phyloP scores from a whole-genome alignment of 202 grass and related monocot species.

The Miscanthus sacchariflorus region DNA sequence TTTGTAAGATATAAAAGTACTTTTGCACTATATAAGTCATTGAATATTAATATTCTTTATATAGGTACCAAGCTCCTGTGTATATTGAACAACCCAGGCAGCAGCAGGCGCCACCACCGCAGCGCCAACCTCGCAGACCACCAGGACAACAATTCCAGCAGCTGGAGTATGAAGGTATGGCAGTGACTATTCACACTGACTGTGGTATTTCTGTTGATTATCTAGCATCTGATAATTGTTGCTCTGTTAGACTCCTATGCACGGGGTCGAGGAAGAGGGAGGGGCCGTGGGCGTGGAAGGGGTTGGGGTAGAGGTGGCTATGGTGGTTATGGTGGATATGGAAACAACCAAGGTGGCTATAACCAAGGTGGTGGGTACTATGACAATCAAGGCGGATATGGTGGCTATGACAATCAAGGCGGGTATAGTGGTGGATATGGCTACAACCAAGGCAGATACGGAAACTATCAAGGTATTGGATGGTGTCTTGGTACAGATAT shows the following conservation, averaged over 20 bases:
- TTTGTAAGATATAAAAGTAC: neutral
- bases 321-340: conserved; percentile 55
- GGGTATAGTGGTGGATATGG: conserved; percentile 66
- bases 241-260: conserved; percentile 74
- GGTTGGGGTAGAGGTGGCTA: conserved; percentile 75
- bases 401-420: conserved; percentile 69
- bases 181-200: conserved; percentile 17
- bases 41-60: conserved; percentile 30
- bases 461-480: conserved; percentile 73
- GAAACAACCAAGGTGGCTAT: conserved; percentile 64
- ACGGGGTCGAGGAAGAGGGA: conserved; percentile 72
- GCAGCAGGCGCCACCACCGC: conserved; percentile 53
- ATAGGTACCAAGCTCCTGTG: conserved; percentile 84
- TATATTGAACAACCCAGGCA: conserved; percentile 66
- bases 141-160: conserved; percentile 42
- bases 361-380: conserved; percentile 68
- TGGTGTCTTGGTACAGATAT: neutral
- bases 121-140: conserved; percentile 61
- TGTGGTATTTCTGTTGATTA: conserved; percentile 10
- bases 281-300: conserved; percentile 73
- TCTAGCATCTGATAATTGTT: conserved; percentile 22
- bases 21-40: neutral
- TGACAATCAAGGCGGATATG: conserved; percentile 67
- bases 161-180: conserved; percentile 70
- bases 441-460: conserved; percentile 82